Evolutionary conservation across 352 stramenopile genomes (phyloP), one percentile per base, ranked within the genome.

Genomic region (Lagenidium giganteum): DNA sequence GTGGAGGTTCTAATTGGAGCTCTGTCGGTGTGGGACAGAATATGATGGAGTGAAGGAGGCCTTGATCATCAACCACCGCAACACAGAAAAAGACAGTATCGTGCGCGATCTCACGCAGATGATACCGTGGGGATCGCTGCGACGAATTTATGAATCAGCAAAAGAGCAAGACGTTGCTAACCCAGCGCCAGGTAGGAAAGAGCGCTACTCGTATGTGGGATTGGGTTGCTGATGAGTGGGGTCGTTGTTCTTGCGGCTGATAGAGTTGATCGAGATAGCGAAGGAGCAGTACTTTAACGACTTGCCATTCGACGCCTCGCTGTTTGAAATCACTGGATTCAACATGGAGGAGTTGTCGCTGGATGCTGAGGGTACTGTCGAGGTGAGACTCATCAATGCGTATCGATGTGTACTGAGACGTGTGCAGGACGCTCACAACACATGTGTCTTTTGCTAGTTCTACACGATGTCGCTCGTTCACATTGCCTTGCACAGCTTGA

Each of bases 251-350:
- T n/a, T n/a, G n/a, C n/a, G n/a, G n/a, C 35, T 27, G n/a, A 27
- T 27, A 36, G 41, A 42, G 5, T 16, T 48, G 9, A 8, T 48
- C 16, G 20, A 25, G 20, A 35, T 48, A 41, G 62, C 62, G n/a
- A 67, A 85, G 48, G 56, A 51, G 4, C 17, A 73, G 39, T 86
- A 86, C 50, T 63, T 82, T 34, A 63, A 81, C 30, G 33, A 54
- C 20, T 51, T 86, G 8, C 70, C 73, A 11, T 67, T 83, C 33
- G 66, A 78, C 40, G 47, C 74, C 36, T 58, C 67, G 20, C 61
- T 55, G 12, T 83, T 80, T 47, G 55, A 75, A 47, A 66, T 86
- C 17, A 46, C 60, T 29, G 46, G 69, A 24, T 51, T 86, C 27
- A 51, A 64, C 30, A 67, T 82, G 67, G 43, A 72, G 23, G 67